Conservation (phyloP, 2,329 filamentous ascomycete species). For the Trichoderma koningiopsis region DNA sequence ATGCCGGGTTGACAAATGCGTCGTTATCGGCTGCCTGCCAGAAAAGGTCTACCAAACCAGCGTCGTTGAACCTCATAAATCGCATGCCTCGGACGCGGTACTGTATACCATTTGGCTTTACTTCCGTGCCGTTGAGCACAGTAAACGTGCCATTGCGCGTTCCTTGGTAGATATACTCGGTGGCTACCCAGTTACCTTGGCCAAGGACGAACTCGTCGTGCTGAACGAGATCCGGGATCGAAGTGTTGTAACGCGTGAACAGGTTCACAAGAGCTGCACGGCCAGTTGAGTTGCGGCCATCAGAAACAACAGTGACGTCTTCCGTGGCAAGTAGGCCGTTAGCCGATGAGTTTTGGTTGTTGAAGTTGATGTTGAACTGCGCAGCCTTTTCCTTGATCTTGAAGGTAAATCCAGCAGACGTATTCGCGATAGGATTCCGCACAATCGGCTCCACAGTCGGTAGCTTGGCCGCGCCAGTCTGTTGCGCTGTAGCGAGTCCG, state of each 20-base stretch:
- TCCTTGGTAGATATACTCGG: slow-evolving; percentile 10
- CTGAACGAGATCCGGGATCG: neutral
- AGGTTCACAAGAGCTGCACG: neutral
- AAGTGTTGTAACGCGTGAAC: slow-evolving; percentile 9
- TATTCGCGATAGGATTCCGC: slow-evolving; percentile 6
- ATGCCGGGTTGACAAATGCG: neutral
- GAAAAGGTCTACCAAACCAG: slow-evolving; percentile 10
- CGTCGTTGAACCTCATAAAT: slow-evolving; percentile 16
- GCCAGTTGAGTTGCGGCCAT: slow-evolving; percentile 10
- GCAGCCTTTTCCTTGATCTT: slow-evolving; percentile 10
- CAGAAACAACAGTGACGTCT: slow-evolving; percentile 1
- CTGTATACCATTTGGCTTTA: neutral
- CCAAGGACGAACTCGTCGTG: slow-evolving; percentile 13
- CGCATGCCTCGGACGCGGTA: slow-evolving; percentile 3
- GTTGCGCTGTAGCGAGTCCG: neutral
- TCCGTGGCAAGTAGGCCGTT: slow-evolving; percentile 3
- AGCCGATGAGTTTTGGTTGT: neutral
- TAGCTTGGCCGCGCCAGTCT: neutral
- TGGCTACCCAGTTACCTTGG: slow-evolving; percentile 16
- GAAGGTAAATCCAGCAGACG: neutral
- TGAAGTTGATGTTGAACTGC: slow-evolving; percentile 16
- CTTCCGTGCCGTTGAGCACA: neutral
- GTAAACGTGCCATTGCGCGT: slow-evolving; percentile 6
- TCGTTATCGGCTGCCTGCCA: slow-evolving; percentile 17
- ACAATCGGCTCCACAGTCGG: neutral